These are phyloP conservation scores for Penicillium corylophilum DNA, from an alignment of 2,329 filamentous ascomycete species.

Conservation along the genomic window DNA sequence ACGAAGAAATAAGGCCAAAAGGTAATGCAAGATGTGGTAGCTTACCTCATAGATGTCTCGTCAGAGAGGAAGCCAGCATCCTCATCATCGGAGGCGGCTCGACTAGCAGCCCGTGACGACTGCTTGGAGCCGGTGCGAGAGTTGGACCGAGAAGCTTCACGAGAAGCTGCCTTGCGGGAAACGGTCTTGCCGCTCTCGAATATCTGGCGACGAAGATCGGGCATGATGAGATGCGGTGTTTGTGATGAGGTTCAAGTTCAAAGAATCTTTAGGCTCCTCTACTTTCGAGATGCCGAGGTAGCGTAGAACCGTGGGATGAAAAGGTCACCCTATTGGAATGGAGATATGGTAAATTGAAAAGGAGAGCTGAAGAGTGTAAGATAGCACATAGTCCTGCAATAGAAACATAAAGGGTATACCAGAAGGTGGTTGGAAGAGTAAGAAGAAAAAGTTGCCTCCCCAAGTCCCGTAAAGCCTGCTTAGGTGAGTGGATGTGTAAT, in stretches of 20 bases:
- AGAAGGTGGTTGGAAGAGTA: slow-evolving; percentile 11
- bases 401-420: slow-evolving; percentile 12
- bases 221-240: slow-evolving; percentile 36
- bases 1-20: slow-evolving; percentile 1
- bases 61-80: slow-evolving; percentile 57
- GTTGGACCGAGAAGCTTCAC: slow-evolving; percentile 52
- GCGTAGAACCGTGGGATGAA: background rate
- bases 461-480: background rate
- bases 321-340: slow-evolving; percentile 20
- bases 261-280: background rate
- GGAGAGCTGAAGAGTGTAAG: slow-evolving; percentile 8
- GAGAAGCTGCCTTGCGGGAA: slow-evolving; percentile 61
- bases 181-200: slow-evolving; percentile 65
- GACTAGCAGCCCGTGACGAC: slow-evolving; percentile 55
- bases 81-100: slow-evolving; percentile 60
- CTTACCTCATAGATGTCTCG: slow-evolving; percentile 58
- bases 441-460: slow-evolving; percentile 1
- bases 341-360: slow-evolving; percentile 18
- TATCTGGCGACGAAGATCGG: slow-evolving; percentile 56
- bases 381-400: slow-evolving; percentile 18
- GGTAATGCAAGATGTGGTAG: slow-evolving; percentile 1
- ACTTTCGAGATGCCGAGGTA: background rate
- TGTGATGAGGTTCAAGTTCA: background rate
- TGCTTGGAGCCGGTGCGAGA: slow-evolving; percentile 55
- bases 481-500: background rate